These are phyloP conservation scores for Umbellularia californica DNA, from an alignment of 164 flowering plant genomes.

Conservation along the genomic window DNA sequence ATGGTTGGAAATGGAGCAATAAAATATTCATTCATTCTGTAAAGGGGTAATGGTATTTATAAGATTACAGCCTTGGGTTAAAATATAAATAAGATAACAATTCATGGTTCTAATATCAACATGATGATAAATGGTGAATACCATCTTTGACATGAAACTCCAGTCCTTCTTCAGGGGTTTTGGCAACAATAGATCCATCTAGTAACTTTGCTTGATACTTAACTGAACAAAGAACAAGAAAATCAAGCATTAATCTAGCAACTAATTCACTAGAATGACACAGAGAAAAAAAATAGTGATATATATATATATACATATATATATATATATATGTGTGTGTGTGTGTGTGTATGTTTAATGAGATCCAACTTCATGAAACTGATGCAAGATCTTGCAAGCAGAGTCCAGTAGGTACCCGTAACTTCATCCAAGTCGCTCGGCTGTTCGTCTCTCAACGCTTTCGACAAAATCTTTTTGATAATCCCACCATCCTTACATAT, in stretches of 20 bases:
- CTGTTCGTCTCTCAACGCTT: constrained; percentile 36
- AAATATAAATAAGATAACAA: background rate
- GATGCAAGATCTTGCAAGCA: background rate
- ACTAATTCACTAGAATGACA: background rate
- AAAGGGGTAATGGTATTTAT: background rate
- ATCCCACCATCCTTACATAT: constrained; percentile 70
- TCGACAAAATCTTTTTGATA: constrained; percentile 51
- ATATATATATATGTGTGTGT: too few species aligned
- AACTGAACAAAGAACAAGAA: constrained; percentile 35
- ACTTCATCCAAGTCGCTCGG: constrained; percentile 78
- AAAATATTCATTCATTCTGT: background rate
- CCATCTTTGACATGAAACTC: constrained; percentile 72
- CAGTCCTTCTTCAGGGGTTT: constrained; percentile 53
- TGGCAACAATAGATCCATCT: constrained; percentile 55
- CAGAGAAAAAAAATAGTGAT: background rate
- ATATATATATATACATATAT: too few species aligned
- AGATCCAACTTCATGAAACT: background rate
- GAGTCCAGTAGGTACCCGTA: constrained; percentile 31
- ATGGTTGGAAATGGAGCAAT: background rate
- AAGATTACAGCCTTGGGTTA: background rate
- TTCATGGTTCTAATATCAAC: constrained; percentile 1
- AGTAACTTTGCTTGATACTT: constrained; percentile 40
- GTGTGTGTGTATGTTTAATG: too few species aligned
- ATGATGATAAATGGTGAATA: constrained; percentile 9
- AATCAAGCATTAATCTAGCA: background rate